phyloP scores from a whole-genome alignment of 2,329 filamentous ascomycete genomes.

The Didymella segeticola region DNA sequence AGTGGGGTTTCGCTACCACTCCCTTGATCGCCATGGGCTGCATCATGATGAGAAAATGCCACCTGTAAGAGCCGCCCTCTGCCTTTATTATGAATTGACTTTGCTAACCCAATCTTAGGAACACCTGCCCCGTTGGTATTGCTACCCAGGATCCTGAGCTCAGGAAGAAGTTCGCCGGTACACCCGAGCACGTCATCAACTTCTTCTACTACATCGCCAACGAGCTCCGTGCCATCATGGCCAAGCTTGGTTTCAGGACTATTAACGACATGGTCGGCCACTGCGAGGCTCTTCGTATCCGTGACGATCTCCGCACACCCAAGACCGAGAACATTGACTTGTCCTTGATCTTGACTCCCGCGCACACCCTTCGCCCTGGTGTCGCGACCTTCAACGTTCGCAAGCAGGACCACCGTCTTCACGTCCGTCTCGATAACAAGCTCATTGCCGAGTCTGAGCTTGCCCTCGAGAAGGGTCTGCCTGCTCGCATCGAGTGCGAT shows the following conservation, averaged over 20 bases:
- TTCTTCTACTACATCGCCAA: slow-evolving; percentile 99
- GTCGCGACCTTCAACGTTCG: slow-evolving; percentile 97
- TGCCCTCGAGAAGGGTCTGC: slow-evolving; percentile 91
- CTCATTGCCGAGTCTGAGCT: slow-evolving; percentile 94
- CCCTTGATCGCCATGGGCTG: slow-evolving; percentile 97
- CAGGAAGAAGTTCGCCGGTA: slow-evolving; percentile 90
- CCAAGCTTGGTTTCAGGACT: slow-evolving; percentile 89
- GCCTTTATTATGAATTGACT: not conserved
- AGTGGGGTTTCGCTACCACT: slow-evolving; percentile 95
- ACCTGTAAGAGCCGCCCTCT: slow-evolving; percentile 7
- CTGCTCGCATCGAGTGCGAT: slow-evolving; percentile 92
- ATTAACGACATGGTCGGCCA: slow-evolving; percentile 98
- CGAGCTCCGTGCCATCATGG: slow-evolving; percentile 96
- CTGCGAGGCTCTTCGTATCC: slow-evolving; percentile 83
- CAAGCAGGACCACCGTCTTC: slow-evolving; percentile 95
- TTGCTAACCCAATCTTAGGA: slow-evolving; percentile 51
- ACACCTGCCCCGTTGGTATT: slow-evolving; percentile 91
- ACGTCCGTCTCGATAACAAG: slow-evolving; percentile 95
- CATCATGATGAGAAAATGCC: slow-evolving; percentile 87
- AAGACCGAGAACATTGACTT: slow-evolving; percentile 95
- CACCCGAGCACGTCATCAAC: slow-evolving; percentile 96
- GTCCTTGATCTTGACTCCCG: slow-evolving; percentile 89
- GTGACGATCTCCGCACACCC: slow-evolving; percentile 83
- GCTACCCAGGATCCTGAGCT: slow-evolving; percentile 95
- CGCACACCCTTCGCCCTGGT: slow-evolving; percentile 92